Conservation (phyloP, 2,329 filamentous ascomycete genomes). For the Aspergillus luchuensis region DNA sequence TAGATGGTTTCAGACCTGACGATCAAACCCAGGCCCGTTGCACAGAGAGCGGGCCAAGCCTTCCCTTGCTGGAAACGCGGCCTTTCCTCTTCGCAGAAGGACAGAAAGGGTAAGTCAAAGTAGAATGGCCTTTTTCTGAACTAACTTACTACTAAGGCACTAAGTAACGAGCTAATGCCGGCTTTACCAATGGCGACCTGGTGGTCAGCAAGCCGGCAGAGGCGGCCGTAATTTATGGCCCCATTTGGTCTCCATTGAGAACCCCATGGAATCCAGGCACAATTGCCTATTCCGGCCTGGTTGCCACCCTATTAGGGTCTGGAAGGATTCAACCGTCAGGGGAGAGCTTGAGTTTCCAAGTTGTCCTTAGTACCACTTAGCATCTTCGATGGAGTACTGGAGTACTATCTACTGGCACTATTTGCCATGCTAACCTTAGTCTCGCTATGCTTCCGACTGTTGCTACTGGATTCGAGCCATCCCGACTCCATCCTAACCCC, state of each 20-base stretch:
- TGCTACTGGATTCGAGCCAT: neutral
- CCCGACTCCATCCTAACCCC: neutral
- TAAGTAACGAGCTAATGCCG: no score
- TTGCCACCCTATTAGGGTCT: neutral
- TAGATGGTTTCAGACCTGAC: constrained; percentile 37
- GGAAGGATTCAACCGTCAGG: constrained; percentile 8
- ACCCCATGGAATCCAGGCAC: constrained; percentile 11
- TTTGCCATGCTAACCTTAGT: neutral
- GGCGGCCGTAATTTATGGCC: constrained; percentile 11
- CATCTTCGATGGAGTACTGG: neutral
- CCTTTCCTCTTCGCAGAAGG: neutral
- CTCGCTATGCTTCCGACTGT: neutral
- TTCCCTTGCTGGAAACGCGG: neutral
- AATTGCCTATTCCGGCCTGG: constrained; percentile 10
- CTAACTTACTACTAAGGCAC: neutral
- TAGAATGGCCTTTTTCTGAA: no score
- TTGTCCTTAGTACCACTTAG: neutral
- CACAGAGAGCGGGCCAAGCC: constrained; percentile 16
- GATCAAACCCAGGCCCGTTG: constrained; percentile 33
- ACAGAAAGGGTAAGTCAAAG: neutral
- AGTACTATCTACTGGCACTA: neutral
- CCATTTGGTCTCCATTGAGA: constrained; percentile 8
- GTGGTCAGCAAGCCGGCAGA: neutral
- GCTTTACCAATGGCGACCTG: no score
- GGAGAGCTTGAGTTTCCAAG: neutral